Percentiles rank a stretch among this genome's conserved stretches.
These are phyloP conservation scores for Entomortierella beljakovae DNA, from an alignment of 192 early-diverging fungal species.

Conservation along the genomic window DNA sequence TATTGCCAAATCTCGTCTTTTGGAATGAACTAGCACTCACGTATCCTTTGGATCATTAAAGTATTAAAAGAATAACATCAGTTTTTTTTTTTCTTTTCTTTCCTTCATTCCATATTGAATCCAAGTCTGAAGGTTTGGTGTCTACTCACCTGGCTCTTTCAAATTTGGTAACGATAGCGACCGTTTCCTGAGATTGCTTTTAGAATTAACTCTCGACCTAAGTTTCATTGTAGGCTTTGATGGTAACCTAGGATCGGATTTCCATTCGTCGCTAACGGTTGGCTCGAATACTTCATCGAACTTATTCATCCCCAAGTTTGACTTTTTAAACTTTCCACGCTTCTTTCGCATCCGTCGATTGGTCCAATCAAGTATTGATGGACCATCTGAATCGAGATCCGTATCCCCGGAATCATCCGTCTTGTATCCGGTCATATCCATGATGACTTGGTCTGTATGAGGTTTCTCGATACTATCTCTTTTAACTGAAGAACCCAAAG, in stretches of 20 bases:
- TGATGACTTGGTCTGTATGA: slow-evolving; percentile 24
- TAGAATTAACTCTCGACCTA: not conserved
- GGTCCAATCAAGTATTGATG: not conserved
- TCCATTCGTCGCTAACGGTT: not conserved
- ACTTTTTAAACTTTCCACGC: not conserved
- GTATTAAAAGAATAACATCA: not conserved
- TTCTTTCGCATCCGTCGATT: not conserved
- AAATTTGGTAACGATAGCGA: slow-evolving; percentile 25
- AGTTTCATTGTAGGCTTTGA: slow-evolving; percentile 8
- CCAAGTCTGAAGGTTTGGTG: not conserved
- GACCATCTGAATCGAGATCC: slow-evolving; percentile 31
- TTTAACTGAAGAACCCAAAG: not conserved
- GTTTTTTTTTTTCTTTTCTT: not conserved
- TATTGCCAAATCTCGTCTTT: not conserved
- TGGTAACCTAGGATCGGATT: slow-evolving; percentile 11
- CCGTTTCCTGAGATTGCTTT: not conserved
- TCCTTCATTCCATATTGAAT: too few relatives aligned
- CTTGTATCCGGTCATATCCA: slow-evolving; percentile 53
- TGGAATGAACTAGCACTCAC: not conserved
- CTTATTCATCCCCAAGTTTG: not conserved
- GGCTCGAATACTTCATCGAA: not conserved
- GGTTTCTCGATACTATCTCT: not conserved
- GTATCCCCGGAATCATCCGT: slow-evolving; percentile 44
- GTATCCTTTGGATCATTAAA: not conserved
- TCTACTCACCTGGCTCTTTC: slow-evolving; percentile 8